Percentiles rank a stretch among this genome's conserved stretches.
phyloP scores from a whole-genome alignment of 2,329 filamentous ascomycete genomes.

The Xylaria sp. region DNA sequence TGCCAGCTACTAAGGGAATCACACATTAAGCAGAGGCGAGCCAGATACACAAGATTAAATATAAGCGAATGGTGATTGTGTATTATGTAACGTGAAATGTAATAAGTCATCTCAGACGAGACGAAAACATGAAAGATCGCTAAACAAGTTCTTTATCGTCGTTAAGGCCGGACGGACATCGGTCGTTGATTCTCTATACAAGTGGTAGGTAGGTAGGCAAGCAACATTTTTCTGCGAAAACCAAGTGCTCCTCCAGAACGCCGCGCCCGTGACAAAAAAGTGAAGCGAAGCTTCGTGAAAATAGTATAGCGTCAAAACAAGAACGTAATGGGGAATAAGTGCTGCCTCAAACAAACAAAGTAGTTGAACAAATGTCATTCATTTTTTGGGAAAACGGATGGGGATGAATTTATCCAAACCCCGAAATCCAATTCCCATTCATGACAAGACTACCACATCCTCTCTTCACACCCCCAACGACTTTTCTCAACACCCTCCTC shows the following conservation, averaged over 20 bases:
- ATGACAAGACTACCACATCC: constrained; percentile 3
- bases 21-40: neutral
- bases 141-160: constrained; percentile 10
- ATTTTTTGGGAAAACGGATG: neutral
- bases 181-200: constrained; percentile 3
- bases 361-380: constrained; percentile 13
- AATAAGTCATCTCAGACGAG: constrained; percentile 12
- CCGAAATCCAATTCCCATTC: constrained; percentile 6
- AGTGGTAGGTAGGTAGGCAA: neutral
- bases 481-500: neutral
- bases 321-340: constrained; percentile 1
- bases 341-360: neutral
- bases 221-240: constrained; percentile 1
- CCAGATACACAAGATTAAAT: neutral
- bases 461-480: neutral
- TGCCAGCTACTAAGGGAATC: too few relatives aligned
- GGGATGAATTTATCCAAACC: neutral
- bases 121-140: constrained; percentile 2
- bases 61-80: constrained; percentile 2
- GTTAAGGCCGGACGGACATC: neutral
- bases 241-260: neutral
- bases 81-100: constrained; percentile 18
- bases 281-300: neutral
- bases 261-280: constrained; percentile 3
- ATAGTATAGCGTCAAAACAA: neutral